A percentile compares a stretch with the other conserved stretches of the same genome.
Conservation (phyloP, 805 yeast genomes). For the Kuraishia cidri region DNA sequence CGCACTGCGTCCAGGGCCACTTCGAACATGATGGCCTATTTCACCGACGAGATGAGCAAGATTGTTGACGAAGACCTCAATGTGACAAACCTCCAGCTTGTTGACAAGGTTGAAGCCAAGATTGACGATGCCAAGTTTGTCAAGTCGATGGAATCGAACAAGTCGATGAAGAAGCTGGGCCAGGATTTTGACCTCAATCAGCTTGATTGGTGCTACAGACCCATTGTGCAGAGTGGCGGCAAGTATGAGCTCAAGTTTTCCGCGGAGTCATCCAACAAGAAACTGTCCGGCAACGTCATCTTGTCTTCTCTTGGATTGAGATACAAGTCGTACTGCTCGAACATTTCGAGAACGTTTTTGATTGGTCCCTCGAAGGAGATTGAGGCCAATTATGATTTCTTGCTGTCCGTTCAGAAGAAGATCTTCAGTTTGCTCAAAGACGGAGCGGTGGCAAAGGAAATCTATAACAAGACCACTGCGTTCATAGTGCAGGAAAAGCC, state of each 20-base stretch:
- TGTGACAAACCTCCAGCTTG: constrained; percentile 61
- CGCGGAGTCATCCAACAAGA: constrained; percentile 63
- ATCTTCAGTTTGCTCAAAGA: constrained; percentile 53
- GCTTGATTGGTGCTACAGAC: constrained; percentile 91
- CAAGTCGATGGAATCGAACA: constrained; percentile 34
- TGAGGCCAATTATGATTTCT: constrained; percentile 71
- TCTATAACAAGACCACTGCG: constrained; percentile 56
- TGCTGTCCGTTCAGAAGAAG: constrained; percentile 60
- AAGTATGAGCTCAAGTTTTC: constrained; percentile 77
- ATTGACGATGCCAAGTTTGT: constrained; percentile 75
- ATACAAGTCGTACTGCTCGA: constrained; percentile 84
- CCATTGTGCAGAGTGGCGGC: constrained; percentile 84
- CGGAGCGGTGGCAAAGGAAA: constrained; percentile 58
- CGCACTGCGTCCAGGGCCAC: constrained; percentile 72
- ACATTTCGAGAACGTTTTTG: constrained; percentile 78
- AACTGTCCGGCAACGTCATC: constrained; percentile 69
- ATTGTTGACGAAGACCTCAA: constrained; percentile 81
- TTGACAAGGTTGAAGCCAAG: constrained; percentile 71
- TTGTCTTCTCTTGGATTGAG: constrained; percentile 79
- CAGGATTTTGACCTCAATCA: constrained; percentile 67
- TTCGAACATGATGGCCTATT: constrained; percentile 67
- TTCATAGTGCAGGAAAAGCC: constrained; percentile 56
- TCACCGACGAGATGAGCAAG: constrained; percentile 82
- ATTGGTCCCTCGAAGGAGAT: constrained; percentile 81
- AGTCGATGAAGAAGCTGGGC: constrained; percentile 43